A percentile compares a stretch with the other conserved stretches of the same genome.
Evolutionary conservation across 805 yeast genomes (phyloP).

Genomic region (Sugiyamaella floridensis): DNA sequence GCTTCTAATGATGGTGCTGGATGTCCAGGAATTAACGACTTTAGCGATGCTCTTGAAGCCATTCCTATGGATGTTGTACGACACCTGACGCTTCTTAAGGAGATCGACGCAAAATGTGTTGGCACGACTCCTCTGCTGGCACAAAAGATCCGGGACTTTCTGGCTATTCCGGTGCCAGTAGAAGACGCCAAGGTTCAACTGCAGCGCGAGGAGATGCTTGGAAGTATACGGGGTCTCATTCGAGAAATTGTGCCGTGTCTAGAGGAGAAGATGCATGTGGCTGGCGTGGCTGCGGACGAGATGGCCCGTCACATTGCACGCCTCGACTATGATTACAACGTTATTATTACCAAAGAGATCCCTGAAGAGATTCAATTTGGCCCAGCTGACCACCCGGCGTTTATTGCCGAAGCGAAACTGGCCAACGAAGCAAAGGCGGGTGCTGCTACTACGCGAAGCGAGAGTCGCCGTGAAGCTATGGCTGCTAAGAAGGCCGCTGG

Average conservation of each 20-base stretch:
- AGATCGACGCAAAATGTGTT: conserved; percentile 91
- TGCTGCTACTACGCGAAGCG: conserved; percentile 71
- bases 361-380: conserved; percentile 76
- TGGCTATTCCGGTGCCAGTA: conserved; percentile 29
- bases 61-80: conserved; percentile 76
- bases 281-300: conserved; percentile 80
- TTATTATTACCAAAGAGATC: conserved; percentile 68
- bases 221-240: conserved; percentile 37
- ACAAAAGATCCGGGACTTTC: conserved; percentile 44
- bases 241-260: conserved; percentile 80
- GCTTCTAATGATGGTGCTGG: not conserved
- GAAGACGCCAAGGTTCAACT: conserved; percentile 13
- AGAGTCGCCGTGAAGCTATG: conserved; percentile 83
- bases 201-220: conserved; percentile 25
- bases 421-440: conserved; percentile 42
- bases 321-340: conserved; percentile 72
- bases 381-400: conserved; percentile 84
- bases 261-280: conserved; percentile 97
- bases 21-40: conserved; percentile 80
- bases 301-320: conserved; percentile 61
- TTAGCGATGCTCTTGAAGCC: conserved; percentile 85
- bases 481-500: conserved; percentile 73
- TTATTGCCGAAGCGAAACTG: conserved; percentile 51
- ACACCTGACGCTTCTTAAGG: conserved; percentile 81
- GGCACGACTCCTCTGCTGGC: conserved; percentile 63